Base-by-base conservation (phyloP, 257 asterid genomes). In the Phtheirospermum japonicum region DNA sequence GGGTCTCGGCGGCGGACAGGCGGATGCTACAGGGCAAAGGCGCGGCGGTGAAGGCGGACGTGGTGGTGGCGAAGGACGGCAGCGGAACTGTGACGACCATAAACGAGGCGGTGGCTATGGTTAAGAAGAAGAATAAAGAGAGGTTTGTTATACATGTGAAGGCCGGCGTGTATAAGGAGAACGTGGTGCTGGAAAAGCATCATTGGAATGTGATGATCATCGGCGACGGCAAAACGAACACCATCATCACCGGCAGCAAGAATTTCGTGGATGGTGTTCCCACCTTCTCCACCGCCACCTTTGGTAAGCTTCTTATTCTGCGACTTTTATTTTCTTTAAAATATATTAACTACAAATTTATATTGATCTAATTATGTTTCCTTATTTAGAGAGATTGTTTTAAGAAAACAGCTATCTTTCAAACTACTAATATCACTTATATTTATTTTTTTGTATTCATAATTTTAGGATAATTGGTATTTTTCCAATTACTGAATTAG, bases 151-250 rank as follows among this genome's bases (percentile, higher is more conserved):
- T 89, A 6, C 54, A 87, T 30, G 76, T 87, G 48, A 87, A 78
- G 79, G 79, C 68, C 0, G 97, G 97, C 4, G 65, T 0, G 46
- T 87, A 89, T 28, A 54, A 53, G 19, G 95, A 83, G 76, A 76
- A 83, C 26, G 89, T 87, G 74, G 62, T 70, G 39, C 12, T 87
- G 85, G 86, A 79, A 11, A 89, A 89, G 60, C 9, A 79, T 2
- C 37, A 50, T 9, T 84, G 90, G 95, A 86, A 89, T 61, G 90
- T 89, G 13, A 77, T 81, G 94, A 75, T 89, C 20, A 83, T 81
- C 74, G 97, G 97, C n/a, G 95, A 83, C 67, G 94, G 88, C 31
- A 77, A 63, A 64, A 26, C 50, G 0, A 53, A 64, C 17, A 83
- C 95, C 58, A 46, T 85, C 1, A n/a, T 89, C 39, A 64, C 88